Percentiles rank a stretch among this genome's conserved stretches.
phyloP scores from a whole-genome alignment of 805 yeast species.

The Ascoidea asiatica region DNA sequence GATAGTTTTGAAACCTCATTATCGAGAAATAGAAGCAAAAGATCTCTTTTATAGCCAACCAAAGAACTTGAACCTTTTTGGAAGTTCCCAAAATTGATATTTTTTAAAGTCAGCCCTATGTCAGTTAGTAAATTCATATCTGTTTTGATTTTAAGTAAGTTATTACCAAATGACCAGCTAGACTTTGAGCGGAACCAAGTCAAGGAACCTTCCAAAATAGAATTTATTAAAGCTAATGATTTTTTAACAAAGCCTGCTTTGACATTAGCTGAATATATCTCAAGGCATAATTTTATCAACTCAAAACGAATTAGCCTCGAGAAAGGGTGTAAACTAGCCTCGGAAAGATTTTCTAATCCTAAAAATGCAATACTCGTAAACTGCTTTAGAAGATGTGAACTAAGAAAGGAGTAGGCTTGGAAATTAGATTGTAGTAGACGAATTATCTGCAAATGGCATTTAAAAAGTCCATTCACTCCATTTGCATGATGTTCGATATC shows the following conservation, averaged over 20 bases:
- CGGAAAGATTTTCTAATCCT: constrained; percentile 35
- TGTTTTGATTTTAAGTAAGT: constrained; percentile 53
- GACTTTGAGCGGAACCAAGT: constrained; percentile 63
- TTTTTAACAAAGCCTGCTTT: constrained; percentile 13
- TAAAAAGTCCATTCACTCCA: constrained; percentile 31
- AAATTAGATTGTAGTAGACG: constrained; percentile 61
- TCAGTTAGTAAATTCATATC: constrained; percentile 49
- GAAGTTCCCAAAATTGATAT: constrained; percentile 1
- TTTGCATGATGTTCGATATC: constrained; percentile 39
- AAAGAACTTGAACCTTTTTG: not conserved
- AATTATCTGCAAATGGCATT: constrained; percentile 61
- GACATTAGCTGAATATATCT: constrained; percentile 40
- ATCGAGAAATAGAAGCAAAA: constrained; percentile 49
- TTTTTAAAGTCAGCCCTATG: constrained; percentile 24
- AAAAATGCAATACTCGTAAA: constrained; percentile 47
- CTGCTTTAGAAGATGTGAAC: constrained; percentile 53
- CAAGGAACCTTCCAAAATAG: constrained; percentile 52
- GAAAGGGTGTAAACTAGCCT: constrained; percentile 74
- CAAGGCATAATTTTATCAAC: constrained; percentile 52
- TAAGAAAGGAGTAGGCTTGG: constrained; percentile 64
- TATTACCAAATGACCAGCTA: constrained; percentile 76
- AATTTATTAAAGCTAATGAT: constrained; percentile 4
- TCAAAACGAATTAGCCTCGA: constrained; percentile 68
- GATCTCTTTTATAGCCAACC: constrained; percentile 33
- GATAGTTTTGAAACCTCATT: constrained; percentile 61